Percentiles rank a stretch among this genome's conserved stretches.
Conservation (phyloP, 306 rosid genomes). For the Datisca glomerata region DNA sequence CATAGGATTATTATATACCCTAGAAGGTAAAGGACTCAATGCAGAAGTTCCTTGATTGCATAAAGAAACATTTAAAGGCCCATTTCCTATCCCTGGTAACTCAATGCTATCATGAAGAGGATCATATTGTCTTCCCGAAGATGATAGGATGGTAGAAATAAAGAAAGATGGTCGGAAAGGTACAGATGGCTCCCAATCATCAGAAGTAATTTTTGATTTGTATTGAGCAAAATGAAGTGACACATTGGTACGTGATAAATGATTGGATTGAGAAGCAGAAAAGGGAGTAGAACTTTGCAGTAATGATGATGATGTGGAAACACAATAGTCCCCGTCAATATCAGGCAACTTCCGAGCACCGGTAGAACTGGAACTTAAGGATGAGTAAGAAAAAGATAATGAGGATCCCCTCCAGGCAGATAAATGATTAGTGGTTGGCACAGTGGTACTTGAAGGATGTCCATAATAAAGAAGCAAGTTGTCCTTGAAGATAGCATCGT, state of each 20-base stretch:
- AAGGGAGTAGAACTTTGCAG: conserved; percentile 25
- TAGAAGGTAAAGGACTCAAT: conserved; percentile 25
- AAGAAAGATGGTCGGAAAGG: conserved; percentile 82
- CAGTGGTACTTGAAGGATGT: conserved; percentile 19
- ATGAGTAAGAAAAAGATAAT: conserved; percentile 28
- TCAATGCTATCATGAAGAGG: conserved; percentile 66
- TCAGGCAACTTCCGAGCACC: conserved; percentile 26
- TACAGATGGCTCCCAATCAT: conserved; percentile 87
- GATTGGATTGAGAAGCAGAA: conserved; percentile 33
- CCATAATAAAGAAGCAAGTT: conserved; percentile 15
- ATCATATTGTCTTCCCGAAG: conserved; percentile 49
- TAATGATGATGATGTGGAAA: conserved; percentile 22
- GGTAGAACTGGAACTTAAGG: conserved; percentile 16
- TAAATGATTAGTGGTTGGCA: conserved; percentile 10
- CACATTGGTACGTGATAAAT: conserved; percentile 23
- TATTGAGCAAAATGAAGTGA: conserved; percentile 22
- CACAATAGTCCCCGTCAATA: conserved; percentile 25
- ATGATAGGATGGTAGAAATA: conserved; percentile 40
- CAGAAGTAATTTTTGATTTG: conserved; percentile 30
- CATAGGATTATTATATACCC: conserved; percentile 27
- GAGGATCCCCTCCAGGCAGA: conserved; percentile 28
- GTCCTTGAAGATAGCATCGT: not conserved
- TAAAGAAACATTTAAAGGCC: conserved; percentile 45
- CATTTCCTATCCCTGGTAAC: conserved; percentile 54
- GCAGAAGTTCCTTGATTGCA: conserved; percentile 34